Conservation (phyloP, 495 filamentous ascomycete species). For the Hyaloscypha finlandica region DNA sequence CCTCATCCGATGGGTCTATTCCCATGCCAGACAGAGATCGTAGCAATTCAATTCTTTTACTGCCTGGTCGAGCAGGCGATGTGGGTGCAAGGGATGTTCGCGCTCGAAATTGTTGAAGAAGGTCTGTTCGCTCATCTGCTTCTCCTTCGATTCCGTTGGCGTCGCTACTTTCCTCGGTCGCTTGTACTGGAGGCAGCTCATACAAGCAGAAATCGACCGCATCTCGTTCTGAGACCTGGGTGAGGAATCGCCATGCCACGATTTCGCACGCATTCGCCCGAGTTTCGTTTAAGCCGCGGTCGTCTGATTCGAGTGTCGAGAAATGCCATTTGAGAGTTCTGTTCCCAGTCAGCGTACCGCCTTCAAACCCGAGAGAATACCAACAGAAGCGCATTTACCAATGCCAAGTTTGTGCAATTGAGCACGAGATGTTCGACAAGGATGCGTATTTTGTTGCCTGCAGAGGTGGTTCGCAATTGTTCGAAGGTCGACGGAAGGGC, state of each 20-base stretch:
- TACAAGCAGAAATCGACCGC: conserved; percentile 82
- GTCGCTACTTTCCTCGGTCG: conserved; percentile 35
- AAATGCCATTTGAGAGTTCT: conserved; percentile 86
- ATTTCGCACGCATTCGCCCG: conserved; percentile 87
- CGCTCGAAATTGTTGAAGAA: conserved; percentile 30
- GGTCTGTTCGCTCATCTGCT: conserved; percentile 22
- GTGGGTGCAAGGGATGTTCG: conserved; percentile 7
- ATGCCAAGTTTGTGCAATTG: conserved; percentile 68
- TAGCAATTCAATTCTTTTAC: conserved; percentile 27
- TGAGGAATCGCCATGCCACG: conserved; percentile 86
- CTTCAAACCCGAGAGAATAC: conserved; percentile 28
- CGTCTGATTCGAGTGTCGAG: conserved; percentile 54
- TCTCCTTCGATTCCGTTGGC: conserved; percentile 24
- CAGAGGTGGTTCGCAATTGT: conserved; percentile 68
- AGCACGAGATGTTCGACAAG: conserved; percentile 67
- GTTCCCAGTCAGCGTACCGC: not conserved
- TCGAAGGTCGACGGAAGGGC: conserved; percentile 74
- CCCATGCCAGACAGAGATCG: conserved; percentile 31
- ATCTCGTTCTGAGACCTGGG: conserved; percentile 75
- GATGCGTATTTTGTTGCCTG: conserved; percentile 61
- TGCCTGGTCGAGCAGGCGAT: conserved; percentile 29
- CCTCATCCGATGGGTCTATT: not conserved
- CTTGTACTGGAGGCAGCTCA: conserved; percentile 59
- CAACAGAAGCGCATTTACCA: conserved; percentile 80
- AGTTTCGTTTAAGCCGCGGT: conserved; percentile 64